phyloP scores from a whole-genome alignment of 257 asterid species.

The Solanum ossicruentum region DNA sequence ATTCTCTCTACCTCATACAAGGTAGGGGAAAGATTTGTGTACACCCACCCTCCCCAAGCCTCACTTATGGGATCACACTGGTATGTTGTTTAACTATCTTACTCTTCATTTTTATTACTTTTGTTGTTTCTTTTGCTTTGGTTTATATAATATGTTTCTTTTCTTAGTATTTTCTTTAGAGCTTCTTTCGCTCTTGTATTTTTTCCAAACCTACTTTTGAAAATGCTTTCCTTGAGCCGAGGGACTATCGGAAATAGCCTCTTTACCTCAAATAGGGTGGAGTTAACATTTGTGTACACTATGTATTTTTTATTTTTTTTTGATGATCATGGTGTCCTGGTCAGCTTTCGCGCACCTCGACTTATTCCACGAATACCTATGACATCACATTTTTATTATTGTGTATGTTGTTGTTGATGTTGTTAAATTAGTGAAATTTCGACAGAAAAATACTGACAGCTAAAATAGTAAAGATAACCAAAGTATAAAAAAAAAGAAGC shows the following conservation, averaged over 20 bases:
- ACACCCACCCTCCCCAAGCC: neutral
- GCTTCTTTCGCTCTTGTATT: neutral
- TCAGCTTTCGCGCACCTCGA: neutral
- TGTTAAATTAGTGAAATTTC: neutral
- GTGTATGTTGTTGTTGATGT: neutral
- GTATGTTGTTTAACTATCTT: neutral
- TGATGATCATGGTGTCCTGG: neutral
- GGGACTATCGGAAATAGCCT: neutral
- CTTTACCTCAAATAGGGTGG: neutral
- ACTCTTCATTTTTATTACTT: neutral
- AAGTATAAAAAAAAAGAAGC: neutral
- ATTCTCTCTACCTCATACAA: neutral
- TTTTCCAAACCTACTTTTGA: neutral
- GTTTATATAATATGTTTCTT: neutral
- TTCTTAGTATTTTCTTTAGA: neutral
- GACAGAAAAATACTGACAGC: neutral
- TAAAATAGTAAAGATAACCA: neutral
- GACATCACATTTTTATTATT: neutral
- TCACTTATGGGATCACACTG: neutral
- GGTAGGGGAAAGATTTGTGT: neutral
- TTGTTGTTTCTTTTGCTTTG: neutral
- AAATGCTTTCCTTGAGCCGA: neutral
- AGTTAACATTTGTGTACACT: neutral
- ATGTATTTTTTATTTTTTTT: neutral
- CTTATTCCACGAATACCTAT: neutral